A percentile compares a stretch with the other conserved stretches of the same genome.
phyloP scores from a whole-genome alignment of 495 filamentous ascomycete species.

The Rhizodiscina lignyota region DNA sequence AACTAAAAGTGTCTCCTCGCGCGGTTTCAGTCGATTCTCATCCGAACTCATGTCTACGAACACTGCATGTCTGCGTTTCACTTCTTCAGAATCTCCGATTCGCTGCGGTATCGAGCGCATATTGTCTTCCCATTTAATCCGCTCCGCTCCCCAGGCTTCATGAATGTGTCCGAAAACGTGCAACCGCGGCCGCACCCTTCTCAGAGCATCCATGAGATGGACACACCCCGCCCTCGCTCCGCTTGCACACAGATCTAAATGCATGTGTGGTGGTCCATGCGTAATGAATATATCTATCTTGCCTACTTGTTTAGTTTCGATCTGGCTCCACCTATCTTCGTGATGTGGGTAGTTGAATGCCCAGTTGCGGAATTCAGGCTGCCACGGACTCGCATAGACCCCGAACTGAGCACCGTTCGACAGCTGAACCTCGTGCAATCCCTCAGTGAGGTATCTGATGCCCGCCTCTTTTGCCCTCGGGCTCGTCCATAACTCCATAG shows the following conservation, averaged over 20 bases:
- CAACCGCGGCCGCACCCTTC: conserved; percentile 33
- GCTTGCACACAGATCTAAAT: conserved; percentile 37
- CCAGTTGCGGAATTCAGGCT: conserved; percentile 40
- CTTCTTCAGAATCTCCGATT: too few relatives aligned
- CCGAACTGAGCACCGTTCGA: too few relatives aligned
- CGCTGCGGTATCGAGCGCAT: too few relatives aligned
- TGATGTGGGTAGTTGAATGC: conserved; percentile 43
- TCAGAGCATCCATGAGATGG: conserved; percentile 39
- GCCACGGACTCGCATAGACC: conserved; percentile 59
- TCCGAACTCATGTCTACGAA: too few relatives aligned
- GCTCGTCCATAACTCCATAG: conserved; percentile 28
- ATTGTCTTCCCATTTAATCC: conserved; percentile 39
- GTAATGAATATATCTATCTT: conserved; percentile 50
- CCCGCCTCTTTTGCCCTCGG: too few relatives aligned
- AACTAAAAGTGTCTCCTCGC: too few relatives aligned
- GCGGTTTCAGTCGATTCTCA: too few relatives aligned
- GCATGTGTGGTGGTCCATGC: conserved; percentile 59
- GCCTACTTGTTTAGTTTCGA: conserved; percentile 46
- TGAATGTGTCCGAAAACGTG: conserved; percentile 67
- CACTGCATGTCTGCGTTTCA: too few relatives aligned
- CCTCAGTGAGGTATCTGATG: conserved; percentile 53
- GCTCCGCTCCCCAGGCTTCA: conserved; percentile 50
- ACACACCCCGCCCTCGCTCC: conserved; percentile 31
- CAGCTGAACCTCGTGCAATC: conserved; percentile 35
- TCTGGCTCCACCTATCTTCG: conserved; percentile 30